Conservation (phyloP, 176 grass and related monocot species). For the Aegilops umbellulata region DNA sequence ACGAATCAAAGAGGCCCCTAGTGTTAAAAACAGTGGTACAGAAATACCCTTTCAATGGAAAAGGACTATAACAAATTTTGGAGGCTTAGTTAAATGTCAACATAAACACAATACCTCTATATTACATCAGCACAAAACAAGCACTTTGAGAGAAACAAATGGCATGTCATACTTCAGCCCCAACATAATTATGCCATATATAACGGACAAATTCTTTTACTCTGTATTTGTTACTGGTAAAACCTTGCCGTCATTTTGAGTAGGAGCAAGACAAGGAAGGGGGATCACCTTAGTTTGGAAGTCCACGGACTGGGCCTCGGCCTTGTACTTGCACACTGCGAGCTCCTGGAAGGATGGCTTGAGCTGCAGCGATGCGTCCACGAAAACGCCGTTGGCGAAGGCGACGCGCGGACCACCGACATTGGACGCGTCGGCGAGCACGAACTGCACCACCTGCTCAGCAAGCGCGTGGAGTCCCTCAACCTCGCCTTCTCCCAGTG, state of each 20-base stretch:
- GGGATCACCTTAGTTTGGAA: conserved; percentile 41
- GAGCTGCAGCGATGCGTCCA: conserved; percentile 41
- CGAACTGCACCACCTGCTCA: conserved; percentile 55
- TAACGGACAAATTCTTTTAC: not conserved
- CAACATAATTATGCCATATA: too few relatives aligned
- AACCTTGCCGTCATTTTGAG: not conserved
- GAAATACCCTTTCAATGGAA: too few relatives aligned
- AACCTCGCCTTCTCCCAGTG: not conserved
- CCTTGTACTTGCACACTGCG: conserved; percentile 43
- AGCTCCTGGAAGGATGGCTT: conserved; percentile 44
- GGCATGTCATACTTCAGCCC: too few relatives aligned
- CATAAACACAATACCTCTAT: too few relatives aligned
- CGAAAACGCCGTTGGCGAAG: not conserved
- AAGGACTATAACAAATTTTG: too few relatives aligned
- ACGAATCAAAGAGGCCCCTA: too few relatives aligned
- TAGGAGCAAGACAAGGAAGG: not conserved
- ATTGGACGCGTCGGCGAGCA: conserved; percentile 54
- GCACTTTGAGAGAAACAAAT: too few relatives aligned
- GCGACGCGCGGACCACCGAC: conserved; percentile 41
- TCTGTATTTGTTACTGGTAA: not conserved
- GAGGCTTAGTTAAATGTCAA: too few relatives aligned
- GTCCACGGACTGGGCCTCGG: conserved; percentile 19
- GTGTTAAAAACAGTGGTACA: not conserved
- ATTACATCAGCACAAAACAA: too few relatives aligned
- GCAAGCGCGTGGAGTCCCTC: conserved; percentile 42